phyloP scores from a whole-genome alignment of 192 early-diverging fungal species.

The Rhizophagus clarus region DNA sequence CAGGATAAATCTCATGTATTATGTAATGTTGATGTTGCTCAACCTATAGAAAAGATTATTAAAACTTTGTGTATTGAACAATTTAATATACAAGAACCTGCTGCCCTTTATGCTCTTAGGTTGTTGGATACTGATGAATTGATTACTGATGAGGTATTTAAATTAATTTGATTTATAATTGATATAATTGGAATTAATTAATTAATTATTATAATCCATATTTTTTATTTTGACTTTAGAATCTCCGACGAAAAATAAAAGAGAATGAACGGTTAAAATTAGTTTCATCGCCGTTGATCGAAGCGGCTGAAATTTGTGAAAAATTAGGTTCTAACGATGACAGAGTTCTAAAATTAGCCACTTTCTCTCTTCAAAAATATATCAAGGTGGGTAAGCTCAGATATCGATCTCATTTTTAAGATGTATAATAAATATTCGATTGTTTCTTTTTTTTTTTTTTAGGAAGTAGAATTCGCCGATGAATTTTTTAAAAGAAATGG shows the following conservation, averaged over 20 bases:
- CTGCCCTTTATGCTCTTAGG: conserved; percentile 22
- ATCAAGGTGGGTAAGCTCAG: conserved; percentile 46
- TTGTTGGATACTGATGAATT: conserved; percentile 28
- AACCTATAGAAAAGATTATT: conserved; percentile 22
- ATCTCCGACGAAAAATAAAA: conserved; percentile 26
- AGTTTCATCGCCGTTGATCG: conserved; percentile 29
- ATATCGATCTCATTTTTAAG: background rate
- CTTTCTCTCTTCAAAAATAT: conserved; percentile 65
- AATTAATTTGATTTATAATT: background rate
- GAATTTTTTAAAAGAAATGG: conserved; percentile 63
- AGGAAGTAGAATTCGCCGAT: conserved; percentile 68
- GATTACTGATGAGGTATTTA: conserved; percentile 29
- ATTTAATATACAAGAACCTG: conserved; percentile 32
- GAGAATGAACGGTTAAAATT: conserved; percentile 29
- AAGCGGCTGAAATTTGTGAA: conserved; percentile 33
- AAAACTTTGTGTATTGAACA: conserved; percentile 30
- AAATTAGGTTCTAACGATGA: conserved; percentile 48
- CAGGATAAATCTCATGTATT: conserved; percentile 14
- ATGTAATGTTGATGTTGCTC: conserved; percentile 28
- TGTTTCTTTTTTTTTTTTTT: background rate
- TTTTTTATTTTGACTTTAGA: conserved; percentile 7
- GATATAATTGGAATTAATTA: too few species aligned
- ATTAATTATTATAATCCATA: background rate
- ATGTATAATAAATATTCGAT: background rate
- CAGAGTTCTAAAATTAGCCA: conserved; percentile 56